These are phyloP conservation scores for Colletotrichum echinochloae DNA, from an alignment of 2,329 filamentous ascomycete genomes.

Conservation along the genomic window DNA sequence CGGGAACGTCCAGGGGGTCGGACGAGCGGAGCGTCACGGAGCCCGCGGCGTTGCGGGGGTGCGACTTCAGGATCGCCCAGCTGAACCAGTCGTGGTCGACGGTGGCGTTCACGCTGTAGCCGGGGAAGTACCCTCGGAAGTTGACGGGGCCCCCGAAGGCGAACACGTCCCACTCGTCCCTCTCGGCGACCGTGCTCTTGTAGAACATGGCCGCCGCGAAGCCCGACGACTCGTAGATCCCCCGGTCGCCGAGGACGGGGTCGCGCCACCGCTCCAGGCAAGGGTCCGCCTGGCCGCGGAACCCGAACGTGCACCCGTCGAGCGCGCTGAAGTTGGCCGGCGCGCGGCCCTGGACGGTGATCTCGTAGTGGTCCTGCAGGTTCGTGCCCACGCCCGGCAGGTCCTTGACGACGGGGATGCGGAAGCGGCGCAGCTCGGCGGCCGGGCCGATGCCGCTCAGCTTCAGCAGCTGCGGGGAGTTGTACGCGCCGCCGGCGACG, in stretches of 20 bases:
- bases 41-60: conserved; percentile 72
- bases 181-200: conserved; percentile 46
- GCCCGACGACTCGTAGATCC: conserved; percentile 46
- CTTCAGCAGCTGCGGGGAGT: conserved; percentile 66
- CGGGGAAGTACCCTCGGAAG: conserved; percentile 56
- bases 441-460: conserved; percentile 61
- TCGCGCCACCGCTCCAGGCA: conserved; percentile 48
- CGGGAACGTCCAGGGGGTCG: conserved; percentile 72
- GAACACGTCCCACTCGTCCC: conserved; percentile 49
- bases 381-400: conserved; percentile 71
- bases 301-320: conserved; percentile 46
- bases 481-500: conserved; percentile 64
- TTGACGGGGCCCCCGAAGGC: conserved; percentile 54
- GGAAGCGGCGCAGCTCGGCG: conserved; percentile 52
- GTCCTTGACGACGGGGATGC: conserved; percentile 60
- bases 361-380: conserved; percentile 68
- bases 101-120: conserved; percentile 49
- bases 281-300: conserved; percentile 49
- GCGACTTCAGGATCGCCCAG: conserved; percentile 69
- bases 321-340: conserved; percentile 53
- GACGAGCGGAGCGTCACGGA: conserved; percentile 70
- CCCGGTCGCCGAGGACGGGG: conserved; percentile 55
- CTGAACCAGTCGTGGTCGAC: conserved; percentile 55
- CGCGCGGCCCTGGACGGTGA: conserved; percentile 57
- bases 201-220: conserved; percentile 46